Base-by-base conservation (phyloP, 768 basidiomycete genomes). In the Suillus occidentalis region DNA sequence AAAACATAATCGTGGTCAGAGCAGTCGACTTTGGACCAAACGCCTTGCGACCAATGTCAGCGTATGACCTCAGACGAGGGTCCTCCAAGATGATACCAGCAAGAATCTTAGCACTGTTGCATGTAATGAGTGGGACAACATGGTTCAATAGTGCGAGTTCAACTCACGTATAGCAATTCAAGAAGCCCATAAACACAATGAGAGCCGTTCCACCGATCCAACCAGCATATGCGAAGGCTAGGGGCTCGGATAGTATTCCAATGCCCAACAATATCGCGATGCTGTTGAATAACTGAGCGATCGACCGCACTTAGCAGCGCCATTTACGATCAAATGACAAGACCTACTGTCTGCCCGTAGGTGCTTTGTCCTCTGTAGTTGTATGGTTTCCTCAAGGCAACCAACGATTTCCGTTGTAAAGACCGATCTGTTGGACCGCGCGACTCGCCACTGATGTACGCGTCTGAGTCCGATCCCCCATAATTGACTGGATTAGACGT, bases 161-260 rank as follows among this genome's bases (percentile, higher is more conserved):
- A 9, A 84, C 91, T 63, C 71, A 95, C 94, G 94, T 95, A 75
- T 97, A 93, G 72, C 94, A 97, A 9, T 94, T 90, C 20, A 96
- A 76, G 65, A 84, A 82, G 0, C 90, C 94, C 70, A 94, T 95
- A 61, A 85, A 84, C 13, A 92, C 72, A 64, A 97, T 86, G 18
- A 98, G 79, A 31, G 84, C 8, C 1, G 88, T 89, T 1, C 97
- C 96, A 43, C 83, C 80, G 20, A 89, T 77, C 96, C 96, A 98
- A 4, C 96, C 97, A 2, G 94, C 86, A 70, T 93, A 94, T 1
- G 95, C 87, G 71, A 97, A 97, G 0, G 96, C 96, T 31, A 97
- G 81, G 0, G 95, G 94, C 72, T 94, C 89, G 14, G 93, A 93
- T 20, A 96, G 83, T 82, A 97, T 89, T 5, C 95, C 95, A 67